Evolutionary conservation across 1,284 basidiomycete genomes (phyloP).

Genomic region (Violaceomyces palustris): DNA sequence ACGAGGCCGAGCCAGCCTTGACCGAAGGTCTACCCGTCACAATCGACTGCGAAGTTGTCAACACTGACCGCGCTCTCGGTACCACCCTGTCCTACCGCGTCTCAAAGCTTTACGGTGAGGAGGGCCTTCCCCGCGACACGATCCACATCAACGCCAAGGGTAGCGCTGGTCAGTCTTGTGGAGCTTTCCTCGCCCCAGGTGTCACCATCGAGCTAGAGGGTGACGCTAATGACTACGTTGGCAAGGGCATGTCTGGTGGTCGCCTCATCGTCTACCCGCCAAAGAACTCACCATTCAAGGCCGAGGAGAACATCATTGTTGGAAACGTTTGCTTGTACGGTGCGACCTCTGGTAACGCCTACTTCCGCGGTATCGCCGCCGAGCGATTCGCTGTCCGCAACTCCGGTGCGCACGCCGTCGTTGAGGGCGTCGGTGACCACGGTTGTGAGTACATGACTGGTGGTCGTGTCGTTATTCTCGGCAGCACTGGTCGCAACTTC

Average conservation of each 20-base stretch:
- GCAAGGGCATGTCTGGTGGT: conserved; percentile 40
- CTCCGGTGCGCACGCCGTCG: conserved; percentile 48
- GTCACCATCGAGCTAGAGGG: conserved; percentile 49
- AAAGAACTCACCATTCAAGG: conserved; percentile 47
- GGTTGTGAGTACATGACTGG: conserved; percentile 44
- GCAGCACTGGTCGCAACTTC: conserved; percentile 40
- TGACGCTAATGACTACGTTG: conserved; percentile 45
- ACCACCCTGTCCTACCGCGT: conserved; percentile 50
- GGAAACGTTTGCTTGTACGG: conserved; percentile 43
- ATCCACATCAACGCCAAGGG: conserved; percentile 51
- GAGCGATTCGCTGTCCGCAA: conserved; percentile 50
- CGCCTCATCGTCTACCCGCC: conserved; percentile 47
- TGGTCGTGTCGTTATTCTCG: conserved; percentile 40
- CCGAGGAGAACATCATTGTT: conserved; percentile 48
- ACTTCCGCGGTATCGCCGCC: conserved; percentile 46
- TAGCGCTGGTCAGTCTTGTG: conserved; percentile 45
- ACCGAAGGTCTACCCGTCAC: conserved; percentile 44
- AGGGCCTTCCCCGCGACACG: conserved; percentile 45
- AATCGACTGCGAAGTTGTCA: conserved; percentile 49
- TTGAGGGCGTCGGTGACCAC: conserved; percentile 48
- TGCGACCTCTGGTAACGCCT: conserved; percentile 39
- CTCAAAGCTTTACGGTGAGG: conserved; percentile 46
- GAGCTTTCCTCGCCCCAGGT: conserved; percentile 47
- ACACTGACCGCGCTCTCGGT: conserved; percentile 49
- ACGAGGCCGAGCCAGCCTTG: conserved; percentile 47